phyloP scores from a whole-genome alignment of 2,329 filamentous ascomycete genomes.

The Pseudocercospora vitis region DNA sequence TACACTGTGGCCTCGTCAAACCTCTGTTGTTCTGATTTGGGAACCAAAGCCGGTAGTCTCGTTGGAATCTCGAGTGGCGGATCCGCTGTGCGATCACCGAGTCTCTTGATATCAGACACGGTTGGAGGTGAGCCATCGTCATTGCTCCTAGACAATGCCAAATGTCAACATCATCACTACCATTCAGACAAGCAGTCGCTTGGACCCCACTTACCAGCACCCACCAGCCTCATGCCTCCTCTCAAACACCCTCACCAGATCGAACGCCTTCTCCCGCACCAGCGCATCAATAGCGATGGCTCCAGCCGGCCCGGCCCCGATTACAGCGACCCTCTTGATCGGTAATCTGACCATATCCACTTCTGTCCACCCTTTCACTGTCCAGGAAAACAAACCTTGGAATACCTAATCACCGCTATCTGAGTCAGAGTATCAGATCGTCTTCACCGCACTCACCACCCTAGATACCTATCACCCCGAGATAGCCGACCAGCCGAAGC shows the following conservation, averaged over 20 bases:
- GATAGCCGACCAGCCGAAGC: conserved; percentile 7
- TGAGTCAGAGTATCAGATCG: background rate
- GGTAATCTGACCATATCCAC: background rate
- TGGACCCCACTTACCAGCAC: conserved; percentile 52
- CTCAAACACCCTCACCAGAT: conserved; percentile 54
- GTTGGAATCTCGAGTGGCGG: conserved; percentile 43
- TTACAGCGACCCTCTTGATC: conserved; percentile 29
- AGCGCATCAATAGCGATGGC: conserved; percentile 12
- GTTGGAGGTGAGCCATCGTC: conserved; percentile 9
- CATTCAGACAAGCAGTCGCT: background rate
- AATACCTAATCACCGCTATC: background rate
- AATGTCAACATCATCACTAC: background rate
- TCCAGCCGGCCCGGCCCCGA: conserved; percentile 13
- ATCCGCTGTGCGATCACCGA: conserved; percentile 14
- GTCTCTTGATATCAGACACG: background rate
- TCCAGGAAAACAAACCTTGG: no score
- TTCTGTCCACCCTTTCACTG: background rate
- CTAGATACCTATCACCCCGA: background rate
- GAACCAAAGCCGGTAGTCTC: conserved; percentile 49
- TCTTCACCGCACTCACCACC: background rate
- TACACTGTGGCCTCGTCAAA: conserved; percentile 62
- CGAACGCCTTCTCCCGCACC: conserved; percentile 10
- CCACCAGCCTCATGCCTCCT: conserved; percentile 60
- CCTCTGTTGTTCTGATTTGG: conserved; percentile 47
- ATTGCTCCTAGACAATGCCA: background rate